A percentile compares a stretch with the other conserved stretches of the same genome.
phyloP scores from a whole-genome alignment of 2,329 filamentous ascomycete genomes.

The Capronia epimyces region DNA sequence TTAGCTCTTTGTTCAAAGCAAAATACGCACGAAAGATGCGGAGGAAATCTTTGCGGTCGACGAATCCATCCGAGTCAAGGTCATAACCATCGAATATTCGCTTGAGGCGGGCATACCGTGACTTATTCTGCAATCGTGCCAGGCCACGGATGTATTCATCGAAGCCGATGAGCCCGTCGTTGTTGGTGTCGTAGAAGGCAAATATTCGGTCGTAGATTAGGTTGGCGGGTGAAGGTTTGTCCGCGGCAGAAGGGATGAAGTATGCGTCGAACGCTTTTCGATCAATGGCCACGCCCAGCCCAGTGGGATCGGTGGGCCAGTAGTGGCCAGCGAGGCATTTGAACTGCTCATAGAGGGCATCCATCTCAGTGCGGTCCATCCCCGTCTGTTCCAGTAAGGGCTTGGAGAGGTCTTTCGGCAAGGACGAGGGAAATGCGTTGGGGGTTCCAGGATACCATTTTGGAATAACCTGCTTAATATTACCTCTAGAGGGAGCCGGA shows the following conservation, averaged over 20 bases:
- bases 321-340: constrained; percentile 84
- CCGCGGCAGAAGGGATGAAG: constrained; percentile 77
- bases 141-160: constrained; percentile 83
- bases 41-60: constrained; percentile 79
- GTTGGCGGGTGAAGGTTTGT: constrained; percentile 71
- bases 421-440: constrained; percentile 59
- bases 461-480: constrained; percentile 73
- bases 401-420: constrained; percentile 63
- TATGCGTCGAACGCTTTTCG: constrained; percentile 88
- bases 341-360: constrained; percentile 96
- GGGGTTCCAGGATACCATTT: constrained; percentile 88
- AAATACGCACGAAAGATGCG: constrained; percentile 92
- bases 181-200: constrained; percentile 88
- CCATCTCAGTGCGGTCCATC: constrained; percentile 80
- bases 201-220: constrained; percentile 96
- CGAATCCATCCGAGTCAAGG: constrained; percentile 78
- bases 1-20: constrained; percentile 81
- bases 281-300: constrained; percentile 77
- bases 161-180: constrained; percentile 84
- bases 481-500: constrained; percentile 60
- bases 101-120: constrained; percentile 58
- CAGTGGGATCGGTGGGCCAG: constrained; percentile 74
- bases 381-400: constrained; percentile 66
- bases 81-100: constrained; percentile 87
- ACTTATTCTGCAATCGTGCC: constrained; percentile 57